Conservation (phyloP, 352 stramenopile species). For the Phytopythium cucurbitacearum region DNA sequence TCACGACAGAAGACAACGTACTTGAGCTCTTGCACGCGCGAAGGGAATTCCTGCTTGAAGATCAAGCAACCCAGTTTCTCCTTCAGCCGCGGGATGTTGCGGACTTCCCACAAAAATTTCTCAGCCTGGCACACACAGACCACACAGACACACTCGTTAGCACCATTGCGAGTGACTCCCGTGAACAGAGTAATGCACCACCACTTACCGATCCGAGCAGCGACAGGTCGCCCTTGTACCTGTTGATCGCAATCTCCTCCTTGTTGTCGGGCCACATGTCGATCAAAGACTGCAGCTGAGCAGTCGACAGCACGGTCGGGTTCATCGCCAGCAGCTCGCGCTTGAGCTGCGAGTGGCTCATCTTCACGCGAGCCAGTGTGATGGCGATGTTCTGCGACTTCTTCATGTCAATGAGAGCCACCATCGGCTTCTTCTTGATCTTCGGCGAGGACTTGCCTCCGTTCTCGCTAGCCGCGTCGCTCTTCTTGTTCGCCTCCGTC, state of each 20-base stretch:
- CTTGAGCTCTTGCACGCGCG: slow-evolving; percentile 65
- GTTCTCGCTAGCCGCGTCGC: slow-evolving; percentile 19
- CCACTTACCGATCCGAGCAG: slow-evolving; percentile 40
- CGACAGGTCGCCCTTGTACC: slow-evolving; percentile 58
- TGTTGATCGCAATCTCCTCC: slow-evolving; percentile 65
- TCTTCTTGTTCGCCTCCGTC: slow-evolving; percentile 40
- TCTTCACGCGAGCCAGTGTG: slow-evolving; percentile 72
- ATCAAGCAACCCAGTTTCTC: slow-evolving; percentile 74
- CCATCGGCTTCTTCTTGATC: slow-evolving; percentile 63
- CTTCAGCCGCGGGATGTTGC: slow-evolving; percentile 60
- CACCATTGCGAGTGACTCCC: neutral
- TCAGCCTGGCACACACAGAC: slow-evolving; percentile 29
- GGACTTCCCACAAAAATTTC: slow-evolving; percentile 73
- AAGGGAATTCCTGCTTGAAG: slow-evolving; percentile 84
- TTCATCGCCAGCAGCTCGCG: slow-evolving; percentile 75
- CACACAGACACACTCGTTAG: neutral
- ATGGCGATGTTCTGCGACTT: slow-evolving; percentile 88
- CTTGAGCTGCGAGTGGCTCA: slow-evolving; percentile 65
- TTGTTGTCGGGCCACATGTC: slow-evolving; percentile 82
- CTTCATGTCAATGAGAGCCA: slow-evolving; percentile 85
- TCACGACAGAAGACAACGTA: slow-evolving; percentile 11
- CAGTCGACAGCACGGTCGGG: slow-evolving; percentile 64
- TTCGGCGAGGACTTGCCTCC: slow-evolving; percentile 12
- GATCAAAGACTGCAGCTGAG: slow-evolving; percentile 76
- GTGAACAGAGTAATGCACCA: neutral